Base-by-base conservation (phyloP, 2,329 filamentous ascomycete genomes). In the Hypoxylon sp. region DNA sequence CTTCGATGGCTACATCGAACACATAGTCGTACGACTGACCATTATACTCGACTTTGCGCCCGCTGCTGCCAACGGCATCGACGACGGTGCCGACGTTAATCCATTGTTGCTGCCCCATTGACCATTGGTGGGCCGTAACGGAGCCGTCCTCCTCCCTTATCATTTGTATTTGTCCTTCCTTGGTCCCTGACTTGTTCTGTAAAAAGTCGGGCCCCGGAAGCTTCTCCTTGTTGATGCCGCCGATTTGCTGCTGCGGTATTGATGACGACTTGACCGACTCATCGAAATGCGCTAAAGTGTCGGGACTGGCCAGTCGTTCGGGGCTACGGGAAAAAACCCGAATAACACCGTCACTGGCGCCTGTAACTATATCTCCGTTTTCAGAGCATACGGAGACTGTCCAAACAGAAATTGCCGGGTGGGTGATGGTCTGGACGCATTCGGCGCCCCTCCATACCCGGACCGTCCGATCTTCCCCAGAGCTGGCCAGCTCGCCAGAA, bases 351-450 rank as follows among this genome's bases (percentile, higher is more conserved):
- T 99, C 96, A 77, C 95, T 99, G 26, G 95, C 90, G 30, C 95
- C 96, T 2, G 92, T 92, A n/a, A 93, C 93, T 65, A 99, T 95
- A 73, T 99, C 96, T 20, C 96, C 95, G 49, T 87, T 96, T 67
- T 93, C 88, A 0, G 84, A 75, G 74, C 92, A 96, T 9, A 87
- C 91, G n/a, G 93, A 92, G 16, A 99, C 93, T 12, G 88, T 85
- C 96, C 96, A 99, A 4, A 99, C 94, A 0, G 95, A 98, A 58
- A 98, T 96, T 8, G 96, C 96, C 9, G 96, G 96, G 74, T 97
- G 93, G 0, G 95, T 97, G 69, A 99, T 98, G 38, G 95, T 97
- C 78, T 99, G 96, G 46, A 97, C 81, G 76, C 95, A 98, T 60
- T 93, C 85, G 12, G 83, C 86, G 45, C 91, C 92, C 71, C 87